Evolutionary conservation across 768 basidiomycete species (phyloP), one percentile per base, ranked within the genome.

Genomic region (Lactifluus pinguis): DNA sequence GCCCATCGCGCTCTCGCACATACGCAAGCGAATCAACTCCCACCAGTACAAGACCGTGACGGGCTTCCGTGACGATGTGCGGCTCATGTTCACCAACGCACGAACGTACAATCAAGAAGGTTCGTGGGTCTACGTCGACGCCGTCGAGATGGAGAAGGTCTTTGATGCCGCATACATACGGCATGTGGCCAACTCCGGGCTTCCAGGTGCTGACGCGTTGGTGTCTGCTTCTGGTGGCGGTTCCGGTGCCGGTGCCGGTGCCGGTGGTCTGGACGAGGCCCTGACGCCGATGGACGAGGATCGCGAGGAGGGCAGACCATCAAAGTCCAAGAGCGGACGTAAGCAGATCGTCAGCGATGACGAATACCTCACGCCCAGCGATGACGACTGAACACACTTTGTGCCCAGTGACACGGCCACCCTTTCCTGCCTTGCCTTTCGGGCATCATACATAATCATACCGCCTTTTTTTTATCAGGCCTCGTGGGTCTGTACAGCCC

Each of bases 51-150:
- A 91, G 77, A 83, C 74, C 42, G 82, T 94, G 39, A 75, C 80
- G 38, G 76, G 81, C 59, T 93, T 85, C 75, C 77, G 81, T 59
- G 82, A 83, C 49, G 92, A 95, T 72, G 92, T 87, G 84, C 80
- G 81, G 66, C 80, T 93, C 58, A 94, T 99, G 88, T 98, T 95
- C 73, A 80, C 83, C 72, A 98, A 98, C 68, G 95, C 95, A 5
- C 81, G 89, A 67, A 89, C 84, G 48, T 98, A 92, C 78, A 98
- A 98, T 71, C 86, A 89, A 72, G 92, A 95, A 73, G 92, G 89
- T 1, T 95, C 92, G 0, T 92, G 91, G 89, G 93, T 97, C 41
- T 95, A 94, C 73, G 79, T 89, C 62, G 92, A 95, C 63, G 94
- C 95, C 8, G 89, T 92, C 52, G 90, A 92, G 76, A 92, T 95